Evolutionary conservation across 164 flowering plant species (phyloP).

Genomic region (Annona cherimola): DNA sequence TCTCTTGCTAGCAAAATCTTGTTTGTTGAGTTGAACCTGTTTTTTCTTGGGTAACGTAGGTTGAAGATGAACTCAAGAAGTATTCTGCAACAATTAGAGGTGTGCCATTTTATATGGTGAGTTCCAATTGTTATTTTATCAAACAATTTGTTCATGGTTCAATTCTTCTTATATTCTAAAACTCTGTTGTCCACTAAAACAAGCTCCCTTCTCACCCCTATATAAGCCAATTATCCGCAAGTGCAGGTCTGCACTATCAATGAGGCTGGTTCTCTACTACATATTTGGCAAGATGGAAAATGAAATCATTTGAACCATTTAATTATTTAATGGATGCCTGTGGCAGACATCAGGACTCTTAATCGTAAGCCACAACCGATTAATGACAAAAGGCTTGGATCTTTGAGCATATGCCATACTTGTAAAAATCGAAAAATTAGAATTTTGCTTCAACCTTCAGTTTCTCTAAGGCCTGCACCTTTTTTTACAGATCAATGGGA

Average conservation of each 20-base stretch:
- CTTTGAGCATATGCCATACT: background rate
- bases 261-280: background rate
- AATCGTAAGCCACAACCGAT: too few relatives aligned
- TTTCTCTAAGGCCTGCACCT: background rate
- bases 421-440: background rate
- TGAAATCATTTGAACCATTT: too few relatives aligned
- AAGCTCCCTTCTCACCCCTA: background rate
- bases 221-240: background rate
- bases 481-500: constrained; percentile 65
- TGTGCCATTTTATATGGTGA: constrained; percentile 75
- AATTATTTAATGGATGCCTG: too few relatives aligned
- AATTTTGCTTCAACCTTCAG: background rate
- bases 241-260: background rate
- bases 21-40: background rate
- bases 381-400: background rate
- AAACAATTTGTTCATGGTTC: background rate
- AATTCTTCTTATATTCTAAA: too few relatives aligned
- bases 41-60: constrained; percentile 31
- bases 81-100: constrained; percentile 53
- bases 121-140: constrained; percentile 14
- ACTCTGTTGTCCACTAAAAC: background rate
- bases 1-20: background rate
- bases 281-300: too few relatives aligned
- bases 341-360: too few relatives aligned
- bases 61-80: constrained; percentile 57